These are phyloP conservation scores for Aureobasidium subglaciale DNA, from an alignment of 2,329 filamentous ascomycete species.

Conservation along the genomic window DNA sequence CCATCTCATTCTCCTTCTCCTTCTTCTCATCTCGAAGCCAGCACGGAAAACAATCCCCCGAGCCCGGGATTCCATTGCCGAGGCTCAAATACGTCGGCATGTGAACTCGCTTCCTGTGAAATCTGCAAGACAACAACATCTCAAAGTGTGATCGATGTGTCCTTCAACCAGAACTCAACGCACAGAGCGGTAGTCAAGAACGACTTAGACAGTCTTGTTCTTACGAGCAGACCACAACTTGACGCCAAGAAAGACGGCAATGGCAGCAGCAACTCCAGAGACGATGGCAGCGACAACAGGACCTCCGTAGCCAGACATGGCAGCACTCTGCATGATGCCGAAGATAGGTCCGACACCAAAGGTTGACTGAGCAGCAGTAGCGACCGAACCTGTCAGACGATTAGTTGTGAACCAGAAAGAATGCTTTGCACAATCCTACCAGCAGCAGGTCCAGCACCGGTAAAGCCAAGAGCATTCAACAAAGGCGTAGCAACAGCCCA, in stretches of 20 bases:
- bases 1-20: background rate
- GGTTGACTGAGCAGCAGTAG: constrained; percentile 22
- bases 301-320: constrained; percentile 28
- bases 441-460: background rate
- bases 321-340: constrained; percentile 26
- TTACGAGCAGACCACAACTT: background rate
- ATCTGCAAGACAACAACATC: background rate
- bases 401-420: background rate
- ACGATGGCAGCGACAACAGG: constrained; percentile 20
- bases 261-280: constrained; percentile 14
- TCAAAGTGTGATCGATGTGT: background rate
- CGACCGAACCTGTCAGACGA: constrained; percentile 20
- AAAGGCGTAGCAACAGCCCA: background rate
- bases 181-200: background rate
- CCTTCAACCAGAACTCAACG: background rate
- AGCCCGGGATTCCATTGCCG: background rate
- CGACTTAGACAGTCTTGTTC: background rate
- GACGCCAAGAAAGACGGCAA: background rate
- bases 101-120: background rate
- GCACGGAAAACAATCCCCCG: background rate
- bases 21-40: background rate
- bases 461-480: background rate
- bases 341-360: constrained; percentile 20
- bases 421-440: background rate
- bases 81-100: constrained; percentile 2